Evolutionary conservation across 2,329 filamentous ascomycete species (phyloP).

Genomic region (Colletotrichum sp.): DNA sequence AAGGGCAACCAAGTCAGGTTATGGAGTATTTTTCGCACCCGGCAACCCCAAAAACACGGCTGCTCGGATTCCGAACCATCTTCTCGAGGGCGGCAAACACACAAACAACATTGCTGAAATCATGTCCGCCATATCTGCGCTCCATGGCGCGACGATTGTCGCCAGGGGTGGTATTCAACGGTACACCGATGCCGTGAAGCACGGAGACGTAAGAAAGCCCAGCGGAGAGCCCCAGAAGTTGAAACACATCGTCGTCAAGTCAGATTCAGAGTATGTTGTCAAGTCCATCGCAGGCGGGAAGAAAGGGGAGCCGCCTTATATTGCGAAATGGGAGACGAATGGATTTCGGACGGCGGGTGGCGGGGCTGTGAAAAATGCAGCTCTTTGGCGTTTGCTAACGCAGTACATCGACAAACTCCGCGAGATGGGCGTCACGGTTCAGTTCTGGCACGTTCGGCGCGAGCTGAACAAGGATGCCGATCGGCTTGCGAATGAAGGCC

Average conservation of each 20-base stretch:
- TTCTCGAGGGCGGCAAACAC: neutral
- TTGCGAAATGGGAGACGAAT: neutral
- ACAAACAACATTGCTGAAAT: neutral
- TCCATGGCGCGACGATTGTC: neutral
- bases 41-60: neutral
- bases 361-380: neutral
- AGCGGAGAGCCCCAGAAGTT: fast-evolving
- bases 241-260: neutral
- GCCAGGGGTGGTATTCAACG: neutral
- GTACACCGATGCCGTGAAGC: neutral
- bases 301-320: neutral
- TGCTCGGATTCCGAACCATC: neutral
- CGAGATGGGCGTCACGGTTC: neutral
- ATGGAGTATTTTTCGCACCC: neutral
- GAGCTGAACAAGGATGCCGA: neutral
- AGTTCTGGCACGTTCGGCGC: neutral
- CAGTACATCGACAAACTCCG: neutral
- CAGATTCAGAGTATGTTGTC: neutral
- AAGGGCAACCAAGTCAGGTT: neutral
- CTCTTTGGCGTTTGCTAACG: neutral
- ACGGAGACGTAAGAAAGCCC: neutral
- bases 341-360: neutral
- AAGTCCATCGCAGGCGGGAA: neutral
- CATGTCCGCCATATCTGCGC: neutral
- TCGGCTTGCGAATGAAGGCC: neutral